phyloP scores from a whole-genome alignment of 768 basidiomycete genomes.

The Collybia mongolica region DNA sequence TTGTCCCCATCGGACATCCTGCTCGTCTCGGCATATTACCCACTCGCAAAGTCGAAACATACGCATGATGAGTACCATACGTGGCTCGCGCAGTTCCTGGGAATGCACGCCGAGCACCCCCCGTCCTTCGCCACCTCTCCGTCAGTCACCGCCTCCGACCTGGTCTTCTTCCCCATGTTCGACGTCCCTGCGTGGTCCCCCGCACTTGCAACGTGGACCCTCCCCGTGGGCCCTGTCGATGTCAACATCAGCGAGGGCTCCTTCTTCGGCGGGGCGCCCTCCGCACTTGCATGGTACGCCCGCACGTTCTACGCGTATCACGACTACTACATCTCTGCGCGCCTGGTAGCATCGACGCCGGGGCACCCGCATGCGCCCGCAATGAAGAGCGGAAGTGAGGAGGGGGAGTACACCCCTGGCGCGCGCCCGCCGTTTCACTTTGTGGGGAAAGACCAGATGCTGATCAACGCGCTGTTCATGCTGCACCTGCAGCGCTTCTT shows the following conservation, averaged over 20 bases:
- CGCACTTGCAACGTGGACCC: slow-evolving; percentile 3
- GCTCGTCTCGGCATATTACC: slow-evolving; percentile 56
- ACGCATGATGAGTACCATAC: slow-evolving; percentile 36
- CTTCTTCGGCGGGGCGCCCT: slow-evolving; percentile 53
- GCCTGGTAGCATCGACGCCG: slow-evolving; percentile 25
- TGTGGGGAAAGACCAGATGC: slow-evolving; percentile 56
- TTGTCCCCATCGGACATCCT: slow-evolving; percentile 28
- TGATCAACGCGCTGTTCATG: slow-evolving; percentile 47
- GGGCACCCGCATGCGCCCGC: slow-evolving; percentile 27
- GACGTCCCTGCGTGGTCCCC: slow-evolving; percentile 24
- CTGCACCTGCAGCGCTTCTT: slow-evolving; percentile 47
- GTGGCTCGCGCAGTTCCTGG: slow-evolving; percentile 49
- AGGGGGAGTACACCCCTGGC: no score
- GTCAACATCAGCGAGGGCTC: slow-evolving; percentile 57
- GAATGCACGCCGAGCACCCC: slow-evolving; percentile 38
- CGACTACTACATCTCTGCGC: slow-evolving; percentile 44
- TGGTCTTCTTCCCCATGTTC: slow-evolving; percentile 48
- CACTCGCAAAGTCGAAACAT: slow-evolving; percentile 50
- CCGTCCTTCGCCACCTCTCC: not conserved
- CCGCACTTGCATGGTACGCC: slow-evolving; percentile 44
- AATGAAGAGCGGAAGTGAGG: no score
- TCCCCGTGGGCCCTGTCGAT: slow-evolving; percentile 38
- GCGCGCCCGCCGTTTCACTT: slow-evolving; percentile 27
- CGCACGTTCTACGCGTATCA: slow-evolving; percentile 49
- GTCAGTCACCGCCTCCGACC: slow-evolving; percentile 20